These are phyloP conservation scores for Microbotryomycetes sp. DNA, from an alignment of 1,284 basidiomycete genomes.

Conservation along the genomic window DNA sequence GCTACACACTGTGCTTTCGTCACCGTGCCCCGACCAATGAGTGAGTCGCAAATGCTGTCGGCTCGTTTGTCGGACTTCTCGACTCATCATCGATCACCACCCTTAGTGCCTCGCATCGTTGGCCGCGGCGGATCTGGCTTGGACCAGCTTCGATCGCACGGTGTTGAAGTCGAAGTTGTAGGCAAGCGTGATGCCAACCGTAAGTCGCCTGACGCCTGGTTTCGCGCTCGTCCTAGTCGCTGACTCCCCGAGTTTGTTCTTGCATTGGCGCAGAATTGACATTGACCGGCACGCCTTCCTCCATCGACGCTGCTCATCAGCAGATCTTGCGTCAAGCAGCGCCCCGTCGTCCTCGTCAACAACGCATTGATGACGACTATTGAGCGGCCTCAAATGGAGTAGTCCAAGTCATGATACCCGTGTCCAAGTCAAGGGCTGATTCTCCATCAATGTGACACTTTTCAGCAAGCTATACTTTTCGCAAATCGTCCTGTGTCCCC, in stretches of 20 bases:
- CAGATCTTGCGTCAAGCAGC: slow-evolving; percentile 22
- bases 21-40: slow-evolving; percentile 32
- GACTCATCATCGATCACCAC: background rate
- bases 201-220: background rate
- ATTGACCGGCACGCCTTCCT: slow-evolving; percentile 25
- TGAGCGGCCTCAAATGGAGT: background rate
- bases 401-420: background rate
- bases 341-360: slow-evolving; percentile 19
- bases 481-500: no score
- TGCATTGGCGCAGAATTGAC: slow-evolving; percentile 21
- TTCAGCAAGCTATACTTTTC: no score
- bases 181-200: slow-evolving; percentile 36
- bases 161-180: slow-evolving; percentile 37
- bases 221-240: background rate
- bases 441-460: no score
- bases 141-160: slow-evolving; percentile 31
- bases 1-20: slow-evolving; percentile 42
- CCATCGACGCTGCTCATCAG: slow-evolving; percentile 23
- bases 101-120: slow-evolving; percentile 31
- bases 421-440: background rate
- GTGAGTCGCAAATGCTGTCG: slow-evolving; percentile 13
- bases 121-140: slow-evolving; percentile 35
- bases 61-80: background rate
- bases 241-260: background rate
- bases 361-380: slow-evolving; percentile 14